Evolutionary conservation across 331 rosid genomes (phyloP), one percentile per base, ranked within the genome.

Genomic region (Erythrophleum ivorense): DNA sequence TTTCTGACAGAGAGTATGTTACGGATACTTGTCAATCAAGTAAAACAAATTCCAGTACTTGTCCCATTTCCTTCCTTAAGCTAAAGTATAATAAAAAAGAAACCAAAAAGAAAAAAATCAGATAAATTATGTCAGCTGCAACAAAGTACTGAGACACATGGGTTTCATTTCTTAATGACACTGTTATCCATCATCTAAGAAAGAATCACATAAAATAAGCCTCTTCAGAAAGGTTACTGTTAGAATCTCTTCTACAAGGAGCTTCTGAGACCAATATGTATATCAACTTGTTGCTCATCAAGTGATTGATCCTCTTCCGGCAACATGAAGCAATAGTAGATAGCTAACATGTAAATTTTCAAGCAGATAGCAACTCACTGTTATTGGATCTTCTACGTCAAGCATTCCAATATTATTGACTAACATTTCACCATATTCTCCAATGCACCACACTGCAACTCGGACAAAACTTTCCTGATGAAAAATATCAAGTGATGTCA

Each of bases 381-480:
- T 94, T 59, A 96, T 78, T 31, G 98, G 97, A 74, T 96, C 98
- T 90, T 96, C 99, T 79, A 88, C 78, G 81, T 92, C 94, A 52
- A 90, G 95, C 94, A 96, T 91, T 78, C 95, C 97, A 75, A 88
- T 83, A 78, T 87, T 92, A 78, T 96, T 91, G 64, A 96, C 93
- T 86, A 96, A 74, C 94, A 96, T 52, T 86, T 96, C 99, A 78
- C 98, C 97, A 71, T 92, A 94, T 87, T 96, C 99, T 77, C 99
- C 99, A 73, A 94, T 88, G 86, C 99, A 96, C 99, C 99, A 96
- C 79, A 96, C 94, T 76, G 98, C 91, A 84, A 96, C 98, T 86
- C 94, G 97, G 83, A 96, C 97, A 71, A 96, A 96, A 85, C 89
- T 86, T 91, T 96, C 98, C 99, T 96, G 98, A 68, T 76, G 63